Evolutionary conservation across 345 rosid species (phyloP), one percentile per base, ranked within the genome.

Genomic region (Geranium brycei): DNA sequence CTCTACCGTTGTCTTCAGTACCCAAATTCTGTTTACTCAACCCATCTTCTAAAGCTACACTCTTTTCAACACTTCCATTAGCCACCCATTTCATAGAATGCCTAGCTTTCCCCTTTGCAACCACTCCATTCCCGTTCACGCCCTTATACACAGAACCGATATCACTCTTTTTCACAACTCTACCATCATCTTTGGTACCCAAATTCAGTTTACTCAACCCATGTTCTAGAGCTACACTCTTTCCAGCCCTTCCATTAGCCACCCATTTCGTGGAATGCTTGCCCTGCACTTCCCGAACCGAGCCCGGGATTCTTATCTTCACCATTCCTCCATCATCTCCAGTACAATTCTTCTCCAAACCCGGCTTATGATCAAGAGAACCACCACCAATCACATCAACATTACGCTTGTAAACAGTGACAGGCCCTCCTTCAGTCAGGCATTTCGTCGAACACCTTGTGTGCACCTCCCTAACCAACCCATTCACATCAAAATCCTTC

Each of bases 371-470:
- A 66, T 80, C 80, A 73, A 35, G 57, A 35, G 41, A 1, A 60
- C 65, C 62, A 17, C 62, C 60, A 64, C 69, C 51, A 19, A 65
- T 19, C 58, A 69, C 65, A 53, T 67, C 62, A 59, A 31, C 58
- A 35, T n/a, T 31, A 58, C 47, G 66, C 66, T 71, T 71, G 55
- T 19, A 60, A 38, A 77, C 71, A 63, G 70, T 66, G 63, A 53
- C 66, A 11, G 41, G 7, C 10, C 41, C 41, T 35, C 72, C 61
- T 62, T 64, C 61, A 38, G 64, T 75, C 62, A 65, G 66, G 77
- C 85, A 69, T 86, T 87, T 92, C 86, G 77, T 86, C 96, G 90
- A 89, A 82, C 96, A 81, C 59, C 64, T 87, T 82, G 84, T 17
- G 66, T 65, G 86, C 95, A 69, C 67, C 75, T 71, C 66, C 35